These are phyloP conservation scores for Mycosphaerella sp. DNA, from an alignment of 2,329 filamentous ascomycete genomes.

Conservation along the genomic window DNA sequence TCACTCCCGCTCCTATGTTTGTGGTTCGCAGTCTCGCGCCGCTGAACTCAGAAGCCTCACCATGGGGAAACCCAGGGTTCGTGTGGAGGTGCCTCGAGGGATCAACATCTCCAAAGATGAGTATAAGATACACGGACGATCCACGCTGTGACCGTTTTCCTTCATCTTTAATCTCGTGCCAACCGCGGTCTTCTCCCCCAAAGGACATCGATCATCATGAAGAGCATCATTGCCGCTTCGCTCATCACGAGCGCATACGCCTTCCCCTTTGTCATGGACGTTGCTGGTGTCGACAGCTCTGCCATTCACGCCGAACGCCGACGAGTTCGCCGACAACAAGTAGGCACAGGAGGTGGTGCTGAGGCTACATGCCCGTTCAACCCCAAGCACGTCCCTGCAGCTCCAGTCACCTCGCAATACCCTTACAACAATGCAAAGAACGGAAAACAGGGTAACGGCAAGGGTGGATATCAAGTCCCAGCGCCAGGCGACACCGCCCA, in stretches of 20 bases:
- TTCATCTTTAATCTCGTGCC: background rate
- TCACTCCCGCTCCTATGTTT: background rate
- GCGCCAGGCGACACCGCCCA: slow-evolving; percentile 39
- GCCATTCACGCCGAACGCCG: slow-evolving; percentile 11
- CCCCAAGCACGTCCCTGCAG: slow-evolving; percentile 35
- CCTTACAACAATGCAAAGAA: slow-evolving; percentile 42
- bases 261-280: slow-evolving; percentile 38
- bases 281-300: slow-evolving; percentile 36
- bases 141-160: background rate
- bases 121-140: slow-evolving; percentile 8
- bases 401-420: slow-evolving; percentile 30
- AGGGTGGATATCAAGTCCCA: slow-evolving; percentile 43
- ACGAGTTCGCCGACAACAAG: slow-evolving; percentile 13
- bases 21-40: slow-evolving; percentile 2
- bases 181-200: background rate
- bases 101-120: background rate
- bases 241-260: slow-evolving; percentile 27
- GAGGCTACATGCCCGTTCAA: slow-evolving; percentile 37
- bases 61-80: slow-evolving; percentile 1
- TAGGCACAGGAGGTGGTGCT: slow-evolving; percentile 22
- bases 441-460: slow-evolving; percentile 37
- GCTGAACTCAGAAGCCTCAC: background rate
- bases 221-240: slow-evolving; percentile 21
- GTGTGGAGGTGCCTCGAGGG: slow-evolving; percentile 8
- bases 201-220: slow-evolving; percentile 20